Evolutionary conservation across 176 grass and related monocot genomes (phyloP).

Genomic region (Oryza longistaminata): DNA sequence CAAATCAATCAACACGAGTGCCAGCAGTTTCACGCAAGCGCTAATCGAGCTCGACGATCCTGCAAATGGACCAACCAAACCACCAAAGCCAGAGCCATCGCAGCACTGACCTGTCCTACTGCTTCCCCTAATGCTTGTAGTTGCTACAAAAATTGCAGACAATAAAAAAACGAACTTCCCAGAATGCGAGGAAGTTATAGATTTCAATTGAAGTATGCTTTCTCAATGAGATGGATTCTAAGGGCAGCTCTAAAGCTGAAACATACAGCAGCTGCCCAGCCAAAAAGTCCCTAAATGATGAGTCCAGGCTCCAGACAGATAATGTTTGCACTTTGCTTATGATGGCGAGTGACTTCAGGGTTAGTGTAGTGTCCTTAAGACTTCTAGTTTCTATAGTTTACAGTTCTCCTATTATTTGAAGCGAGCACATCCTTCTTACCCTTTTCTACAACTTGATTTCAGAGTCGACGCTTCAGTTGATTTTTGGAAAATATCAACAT

Average conservation of each 20-base stretch:
- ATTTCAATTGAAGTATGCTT: neutral
- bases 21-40: neutral
- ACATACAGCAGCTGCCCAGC: neutral
- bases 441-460: neutral
- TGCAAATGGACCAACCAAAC: neutral
- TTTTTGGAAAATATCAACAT: neutral
- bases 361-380: neutral
- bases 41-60: neutral
- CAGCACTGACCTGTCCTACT: constrained; percentile 36
- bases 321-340: neutral
- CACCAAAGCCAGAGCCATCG: neutral
- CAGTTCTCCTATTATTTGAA: neutral
- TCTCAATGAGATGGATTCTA: neutral
- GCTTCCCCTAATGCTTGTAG: constrained; percentile 73
- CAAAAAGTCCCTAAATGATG: neutral
- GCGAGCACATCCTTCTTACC: neutral
- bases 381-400: neutral
- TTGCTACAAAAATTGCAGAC: constrained; percentile 56
- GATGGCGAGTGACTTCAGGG: neutral
- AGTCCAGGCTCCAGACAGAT: neutral
- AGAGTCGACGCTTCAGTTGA: neutral
- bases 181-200: constrained; percentile 9
- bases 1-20: too few species aligned
- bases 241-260: neutral
- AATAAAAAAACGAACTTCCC: neutral